Base-by-base conservation (phyloP, 2,329 filamentous ascomycete genomes). In the Botrytis tulipae region DNA sequence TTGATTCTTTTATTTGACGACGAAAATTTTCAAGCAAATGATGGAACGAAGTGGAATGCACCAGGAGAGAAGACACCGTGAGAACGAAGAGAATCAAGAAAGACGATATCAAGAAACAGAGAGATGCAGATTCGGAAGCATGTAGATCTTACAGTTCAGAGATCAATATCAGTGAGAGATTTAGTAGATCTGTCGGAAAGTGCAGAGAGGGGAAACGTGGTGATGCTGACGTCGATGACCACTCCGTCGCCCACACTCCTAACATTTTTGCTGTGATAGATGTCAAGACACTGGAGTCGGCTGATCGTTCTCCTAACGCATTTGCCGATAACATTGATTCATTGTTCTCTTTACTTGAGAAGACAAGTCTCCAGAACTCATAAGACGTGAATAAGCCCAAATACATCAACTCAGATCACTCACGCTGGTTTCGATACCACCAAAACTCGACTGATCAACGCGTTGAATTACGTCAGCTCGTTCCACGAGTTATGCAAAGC, bases 331-430 rank as follows among this genome's bases (percentile, higher is more conserved):
- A n/a, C n/a, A n/a, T n/a, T n/a, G n/a, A n/a, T n/a, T n/a, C n/a
- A n/a, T n/a, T n/a, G n/a, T n/a, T n/a, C 4, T 14, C 12, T 37
- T 25, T 22, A 37, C 20, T 61, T 2, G 32, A 61, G 9, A 25
- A 25, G 1, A 61, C 2, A 14, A 8, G 59, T 61, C 8, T 61
- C 20, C 10, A n/a, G 59, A 0, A 5, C 1, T 10, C 35, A 6
- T 3, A 25, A 20, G 59, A 32, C 9, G 20, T 1, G 5, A 16
- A n/a, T 3, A 0, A n/a, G 6, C 1, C 0, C 12, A 7, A 16
- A n/a, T 18, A 12, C 4, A 9, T 9, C 25, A 62, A 62, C 10
- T 14, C 37, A 16, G 60, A 42, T 29, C 37, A 20, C 37, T 62
- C 25, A 29, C 37, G 37, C 37, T 62, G 37, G 37, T 62, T 62